Base-by-base conservation (phyloP, 1,284 basidiomycete genomes). In the Takashimella koratensis region DNA sequence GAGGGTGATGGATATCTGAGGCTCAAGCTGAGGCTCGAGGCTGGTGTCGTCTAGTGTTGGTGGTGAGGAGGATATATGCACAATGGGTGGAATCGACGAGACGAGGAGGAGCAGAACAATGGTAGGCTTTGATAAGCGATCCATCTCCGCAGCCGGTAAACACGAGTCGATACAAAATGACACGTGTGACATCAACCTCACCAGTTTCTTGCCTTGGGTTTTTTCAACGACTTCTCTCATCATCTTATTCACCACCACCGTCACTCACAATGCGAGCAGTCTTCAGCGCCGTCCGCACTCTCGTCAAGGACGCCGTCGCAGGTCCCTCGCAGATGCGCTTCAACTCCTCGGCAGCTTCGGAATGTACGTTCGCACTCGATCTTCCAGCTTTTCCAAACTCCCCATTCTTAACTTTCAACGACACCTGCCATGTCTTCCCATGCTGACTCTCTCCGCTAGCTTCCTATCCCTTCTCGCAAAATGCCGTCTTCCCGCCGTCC, bases 401-500 rank as follows among this genome's bases (percentile, higher is more conserved):
- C 10, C 8, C 16, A 36, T 36, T 36, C 16, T 36, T 8, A 36
- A 16, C 10, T 36, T 36, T 36, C 16, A n/a, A n/a, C n/a, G n/a
- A n/a, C n/a, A n/a, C n/a, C n/a, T n/a, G n/a, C n/a, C n/a, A n/a
- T 36, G 30, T 36, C 30, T 8, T 36, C 30, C 8, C 16, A 8
- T 36, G 16, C 16, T 16, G 30, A 36, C 16, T 16, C 30, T 36
- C 30, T 36, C 16, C 30, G 16, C 30, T 45, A 13, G 45, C 73
- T 26, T 64, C 79, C 11, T 91, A 92, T 69, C 85, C 88, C 19
- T 93, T 88, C 77, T 88, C 88, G 27, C 84, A 81, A 62, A 79
- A 79, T 10, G 87, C 83, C 40, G 78, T 85, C 45, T 77, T 84
- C 44, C 81, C 81, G 10, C 73, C 82, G 0, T 71, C 79, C 11